Evolutionary conservation across 345 rosid genomes (phyloP), one percentile per base, ranked within the genome.

Genomic region (Acer negundo): DNA sequence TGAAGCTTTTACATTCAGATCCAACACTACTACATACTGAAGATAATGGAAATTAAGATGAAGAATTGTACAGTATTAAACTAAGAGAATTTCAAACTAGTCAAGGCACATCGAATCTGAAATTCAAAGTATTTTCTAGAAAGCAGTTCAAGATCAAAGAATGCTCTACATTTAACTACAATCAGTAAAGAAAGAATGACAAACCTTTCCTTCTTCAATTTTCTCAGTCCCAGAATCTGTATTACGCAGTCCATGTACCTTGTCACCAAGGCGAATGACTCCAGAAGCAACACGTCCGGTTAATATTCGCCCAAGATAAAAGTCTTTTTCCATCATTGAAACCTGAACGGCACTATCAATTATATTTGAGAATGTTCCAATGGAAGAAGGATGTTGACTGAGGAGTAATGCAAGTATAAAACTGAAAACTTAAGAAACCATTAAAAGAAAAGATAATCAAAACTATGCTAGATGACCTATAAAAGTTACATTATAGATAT

Each of bases 251-350:
- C 98, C 99, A 83, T 88, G 94, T 65, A 96, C 81, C 84, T 67
- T 88, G 82, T 96, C 99, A 15, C 97, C 99, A 64, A 91, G 90
- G 73, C 84, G 93, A 72, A 96, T 44, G 26, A 86, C 79, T 77
- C 99, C 99, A 80, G 91, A 88, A 82, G 87, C 49, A 75, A 96
- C 82, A 62, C 98, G 93, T 51, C 99, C 99, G 56, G 97, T 94
- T 84, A 96, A 90, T 80, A 96, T 94, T 65, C 98, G 85, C 77
- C 99, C 99, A 44, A 94, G 97, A 83, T 92, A 96, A 74, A 72
- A 91, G 82, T 96, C 97, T 70, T 86, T 85, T 78, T 96, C 99
- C 99, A 96, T 94, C 98, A 96, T 96, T 73, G 99, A 94, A 76
- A 96, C 95, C 99, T 96, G 87, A 71, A 85, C 76, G 17, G 62